phyloP scores from a whole-genome alignment of 371 early-diverging fungal species.

The Mucor saturninus region DNA sequence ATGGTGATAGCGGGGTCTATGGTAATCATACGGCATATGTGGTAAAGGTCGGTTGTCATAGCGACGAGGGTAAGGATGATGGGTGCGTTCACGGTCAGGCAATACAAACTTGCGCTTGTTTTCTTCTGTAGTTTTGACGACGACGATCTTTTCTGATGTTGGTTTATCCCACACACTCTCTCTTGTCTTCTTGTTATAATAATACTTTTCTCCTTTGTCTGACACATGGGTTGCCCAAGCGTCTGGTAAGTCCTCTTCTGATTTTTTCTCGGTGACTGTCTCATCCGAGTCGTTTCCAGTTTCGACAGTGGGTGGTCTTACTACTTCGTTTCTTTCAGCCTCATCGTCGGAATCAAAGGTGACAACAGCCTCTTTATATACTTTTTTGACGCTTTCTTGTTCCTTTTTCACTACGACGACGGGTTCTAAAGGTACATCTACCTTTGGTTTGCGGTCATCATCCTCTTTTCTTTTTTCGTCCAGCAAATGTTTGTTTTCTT shows the following conservation, averaged over 20 bases:
- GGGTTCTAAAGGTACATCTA: not conserved
- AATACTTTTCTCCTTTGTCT: constrained; percentile 16
- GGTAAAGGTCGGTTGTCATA: constrained; percentile 1
- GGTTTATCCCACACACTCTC: constrained; percentile 25
- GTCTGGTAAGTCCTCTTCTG: constrained; percentile 1
- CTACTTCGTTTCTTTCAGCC: constrained; percentile 1
- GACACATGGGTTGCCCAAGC: constrained; percentile 12
- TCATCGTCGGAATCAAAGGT: constrained; percentile 14
- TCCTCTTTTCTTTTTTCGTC: too few species aligned
- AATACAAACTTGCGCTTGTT: not conserved
- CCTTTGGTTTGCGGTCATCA: not conserved
- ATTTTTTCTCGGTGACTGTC: not conserved
- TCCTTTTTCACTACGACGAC: not conserved
- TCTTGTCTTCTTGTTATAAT: constrained; percentile 18
- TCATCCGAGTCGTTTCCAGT: not conserved
- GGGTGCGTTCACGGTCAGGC: not conserved
- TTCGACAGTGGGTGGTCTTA: not conserved
- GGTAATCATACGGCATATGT: not conserved
- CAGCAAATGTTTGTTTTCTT: too few species aligned
- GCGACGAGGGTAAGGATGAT: not conserved
- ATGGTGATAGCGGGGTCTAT: not conserved
- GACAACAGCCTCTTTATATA: constrained; percentile 10
- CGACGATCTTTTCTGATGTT: not conserved
- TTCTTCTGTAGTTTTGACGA: not conserved
- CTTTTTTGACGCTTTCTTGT: not conserved